A percentile compares a stretch with the other conserved stretches of the same genome.
phyloP scores from a whole-genome alignment of 805 yeast genomes.

The Candida alai region DNA sequence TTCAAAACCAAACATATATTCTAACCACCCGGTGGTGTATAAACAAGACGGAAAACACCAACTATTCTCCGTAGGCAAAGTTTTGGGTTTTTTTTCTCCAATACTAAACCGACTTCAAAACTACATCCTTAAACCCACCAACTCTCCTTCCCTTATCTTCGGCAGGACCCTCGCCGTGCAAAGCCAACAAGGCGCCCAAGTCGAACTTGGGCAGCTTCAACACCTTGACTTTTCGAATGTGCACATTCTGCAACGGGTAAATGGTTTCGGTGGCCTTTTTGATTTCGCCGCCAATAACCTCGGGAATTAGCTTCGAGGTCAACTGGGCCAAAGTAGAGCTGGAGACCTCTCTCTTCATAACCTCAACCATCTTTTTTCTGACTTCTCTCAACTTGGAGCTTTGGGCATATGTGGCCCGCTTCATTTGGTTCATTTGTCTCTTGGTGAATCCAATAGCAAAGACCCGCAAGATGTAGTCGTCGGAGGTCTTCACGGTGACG shows the following conservation, averaged over 20 bases:
- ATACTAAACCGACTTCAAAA: conserved; percentile 96
- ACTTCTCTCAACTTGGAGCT: conserved; percentile 95
- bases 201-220: conserved; percentile 99
- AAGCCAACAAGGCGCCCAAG: conserved; percentile 90
- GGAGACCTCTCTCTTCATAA: conserved; percentile 93
- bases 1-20: too few relatives aligned
- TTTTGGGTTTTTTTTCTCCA: too few relatives aligned
- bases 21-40: too few relatives aligned
- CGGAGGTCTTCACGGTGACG: conserved; percentile 96
- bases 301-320: conserved; percentile 96
- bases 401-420: conserved; percentile 97
- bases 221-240: conserved; percentile 97
- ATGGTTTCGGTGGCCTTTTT: conserved; percentile 93
- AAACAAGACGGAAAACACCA: too few relatives aligned
- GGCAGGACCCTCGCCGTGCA: conserved; percentile 92
- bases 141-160: conserved; percentile 97
- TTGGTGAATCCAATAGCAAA: conserved; percentile 98
- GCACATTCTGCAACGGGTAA: conserved; percentile 97
- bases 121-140: conserved; percentile 97
- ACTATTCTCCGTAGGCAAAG: too few relatives aligned
- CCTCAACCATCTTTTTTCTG: conserved; percentile 94
- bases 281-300: conserved; percentile 97
- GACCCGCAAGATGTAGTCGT: conserved; percentile 93
- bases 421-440: conserved; percentile 94
- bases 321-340: conserved; percentile 94